Evolutionary conservation across 345 rosid species (phyloP).

Genomic region (Syzygium aromaticum): DNA sequence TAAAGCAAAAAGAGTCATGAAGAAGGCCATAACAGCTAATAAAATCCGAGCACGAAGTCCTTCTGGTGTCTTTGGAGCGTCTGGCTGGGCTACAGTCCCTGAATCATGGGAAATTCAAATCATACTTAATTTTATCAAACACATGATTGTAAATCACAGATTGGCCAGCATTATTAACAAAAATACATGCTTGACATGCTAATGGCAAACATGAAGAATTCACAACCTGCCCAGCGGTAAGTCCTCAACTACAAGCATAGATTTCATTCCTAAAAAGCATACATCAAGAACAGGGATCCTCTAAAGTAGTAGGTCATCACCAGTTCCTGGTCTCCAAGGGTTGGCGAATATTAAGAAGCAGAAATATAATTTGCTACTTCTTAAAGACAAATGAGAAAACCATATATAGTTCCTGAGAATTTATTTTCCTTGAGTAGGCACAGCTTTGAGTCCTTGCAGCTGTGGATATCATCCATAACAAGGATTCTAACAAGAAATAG

Average conservation of each 20-base stretch:
- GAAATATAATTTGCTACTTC: neutral
- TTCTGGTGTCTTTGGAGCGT: constrained; percentile 39
- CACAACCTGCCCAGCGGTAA: neutral
- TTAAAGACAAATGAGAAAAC: neutral
- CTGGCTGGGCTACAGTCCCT: constrained; percentile 30
- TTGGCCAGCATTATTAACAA: neutral
- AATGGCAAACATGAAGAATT: neutral
- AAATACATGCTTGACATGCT: neutral
- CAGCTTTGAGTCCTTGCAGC: neutral
- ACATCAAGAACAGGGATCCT: neutral
- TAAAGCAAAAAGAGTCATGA: constrained; percentile 48
- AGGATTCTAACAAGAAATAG: neutral
- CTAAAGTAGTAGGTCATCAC: neutral
- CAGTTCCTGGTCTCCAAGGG: neutral
- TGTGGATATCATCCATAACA: neutral
- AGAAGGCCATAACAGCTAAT: constrained; percentile 42
- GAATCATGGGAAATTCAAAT: neutral
- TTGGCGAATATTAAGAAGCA: neutral
- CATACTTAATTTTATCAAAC: neutral
- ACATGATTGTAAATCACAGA: neutral
- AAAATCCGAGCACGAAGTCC: constrained; percentile 42
- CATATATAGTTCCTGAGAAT: neutral
- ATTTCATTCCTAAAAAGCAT: neutral
- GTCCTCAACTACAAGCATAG: neutral
- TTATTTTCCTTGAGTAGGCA: neutral